Conservation (phyloP, 495 filamentous ascomycete species). For the Neurospora sp. region DNA sequence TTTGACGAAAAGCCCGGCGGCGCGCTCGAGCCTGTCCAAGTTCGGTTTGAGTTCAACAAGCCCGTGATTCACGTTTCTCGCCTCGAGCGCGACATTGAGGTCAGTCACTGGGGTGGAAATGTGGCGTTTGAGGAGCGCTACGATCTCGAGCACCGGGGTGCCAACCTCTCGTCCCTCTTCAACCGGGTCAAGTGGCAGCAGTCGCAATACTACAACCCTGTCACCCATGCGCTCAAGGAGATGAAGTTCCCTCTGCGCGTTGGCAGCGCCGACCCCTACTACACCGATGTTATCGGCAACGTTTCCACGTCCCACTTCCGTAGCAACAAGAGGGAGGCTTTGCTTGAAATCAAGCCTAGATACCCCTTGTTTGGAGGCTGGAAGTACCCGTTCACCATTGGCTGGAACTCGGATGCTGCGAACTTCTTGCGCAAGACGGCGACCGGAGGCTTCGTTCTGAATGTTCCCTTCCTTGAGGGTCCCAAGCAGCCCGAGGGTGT, state of each 20-base stretch:
- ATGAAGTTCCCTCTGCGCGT: slow-evolving; percentile 67
- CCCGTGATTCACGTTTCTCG: slow-evolving; percentile 66
- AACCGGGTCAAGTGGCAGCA: slow-evolving; percentile 76
- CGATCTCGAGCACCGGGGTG: slow-evolving; percentile 76
- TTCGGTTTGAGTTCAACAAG: slow-evolving; percentile 93
- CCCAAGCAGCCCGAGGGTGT: slow-evolving; percentile 75
- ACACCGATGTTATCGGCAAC: slow-evolving; percentile 94
- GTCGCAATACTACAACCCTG: slow-evolving; percentile 63
- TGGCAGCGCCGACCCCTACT: slow-evolving; percentile 79
- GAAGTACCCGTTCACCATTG: slow-evolving; percentile 93
- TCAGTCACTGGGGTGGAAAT: slow-evolving; percentile 97
- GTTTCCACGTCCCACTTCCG: slow-evolving; percentile 89
- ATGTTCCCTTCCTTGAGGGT: slow-evolving; percentile 92
- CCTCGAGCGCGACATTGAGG: slow-evolving; percentile 83
- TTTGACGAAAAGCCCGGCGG: slow-evolving; percentile 70
- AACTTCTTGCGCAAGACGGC: slow-evolving; percentile 59
- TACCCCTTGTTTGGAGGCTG: slow-evolving; percentile 93
- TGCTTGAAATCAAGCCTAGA: slow-evolving; percentile 80
- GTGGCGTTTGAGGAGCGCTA: slow-evolving; percentile 90
- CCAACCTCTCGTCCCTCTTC: slow-evolving; percentile 75
- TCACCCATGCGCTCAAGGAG: slow-evolving; percentile 68
- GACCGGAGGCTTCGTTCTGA: slow-evolving; percentile 66
- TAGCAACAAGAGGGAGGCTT: slow-evolving; percentile 63
- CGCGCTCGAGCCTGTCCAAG: slow-evolving; percentile 55
- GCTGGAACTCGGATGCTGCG: slow-evolving; percentile 81